Conservation (phyloP, 2,329 filamentous ascomycete genomes). For the Harringtonia lauricola region DNA sequence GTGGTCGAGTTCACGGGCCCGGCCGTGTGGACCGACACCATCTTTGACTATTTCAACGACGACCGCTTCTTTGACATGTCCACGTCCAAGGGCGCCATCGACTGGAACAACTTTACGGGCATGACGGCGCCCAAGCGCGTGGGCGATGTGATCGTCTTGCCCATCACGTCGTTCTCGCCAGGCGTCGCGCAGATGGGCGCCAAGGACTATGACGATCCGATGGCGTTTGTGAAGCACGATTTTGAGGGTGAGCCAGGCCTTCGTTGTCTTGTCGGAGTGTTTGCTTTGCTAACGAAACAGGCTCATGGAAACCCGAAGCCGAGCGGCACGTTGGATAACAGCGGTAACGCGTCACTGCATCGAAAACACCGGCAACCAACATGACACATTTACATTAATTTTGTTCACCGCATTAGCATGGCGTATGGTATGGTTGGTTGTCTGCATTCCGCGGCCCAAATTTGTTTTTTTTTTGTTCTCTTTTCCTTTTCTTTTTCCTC, state of each 20-base stretch:
- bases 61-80: conserved; percentile 75
- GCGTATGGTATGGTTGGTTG: conserved; percentile 1
- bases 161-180: conserved; percentile 95
- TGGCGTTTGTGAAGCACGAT: conserved; percentile 95
- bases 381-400: background rate
- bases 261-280: too few relatives aligned
- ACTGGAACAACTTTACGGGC: conserved; percentile 80
- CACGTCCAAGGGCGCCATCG: conserved; percentile 60
- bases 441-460: background rate
- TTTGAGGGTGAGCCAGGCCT: conserved; percentile 64
- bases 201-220: conserved; percentile 76
- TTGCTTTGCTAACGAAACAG: conserved; percentile 30
- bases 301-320: conserved; percentile 65
- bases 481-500: background rate
- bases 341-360: too few relatives aligned
- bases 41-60: conserved; percentile 94
- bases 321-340: conserved; percentile 57
- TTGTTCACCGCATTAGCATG: conserved; percentile 2
- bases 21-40: conserved; percentile 82
- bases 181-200: conserved; percentile 91
- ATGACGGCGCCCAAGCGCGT: conserved; percentile 77
- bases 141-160: conserved; percentile 85
- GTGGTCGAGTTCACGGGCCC: conserved; percentile 94
- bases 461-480: conserved; percentile 1
- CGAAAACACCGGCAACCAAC: background rate